These are phyloP conservation scores for Kwoniella sp. DNA, from an alignment of 768 basidiomycete genomes.

Conservation along the genomic window DNA sequence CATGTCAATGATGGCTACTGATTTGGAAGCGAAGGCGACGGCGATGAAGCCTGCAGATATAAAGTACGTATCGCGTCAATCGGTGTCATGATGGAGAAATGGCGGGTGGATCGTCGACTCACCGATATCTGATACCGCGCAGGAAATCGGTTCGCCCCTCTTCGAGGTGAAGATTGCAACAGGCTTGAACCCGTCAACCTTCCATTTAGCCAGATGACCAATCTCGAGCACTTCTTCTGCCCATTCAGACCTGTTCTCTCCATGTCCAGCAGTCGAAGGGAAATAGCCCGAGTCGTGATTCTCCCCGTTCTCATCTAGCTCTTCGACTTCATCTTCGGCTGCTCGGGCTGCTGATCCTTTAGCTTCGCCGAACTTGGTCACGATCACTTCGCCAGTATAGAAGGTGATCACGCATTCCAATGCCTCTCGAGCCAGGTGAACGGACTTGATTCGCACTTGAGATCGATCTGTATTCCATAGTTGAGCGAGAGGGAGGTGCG, in stretches of 20 bases:
- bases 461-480: conserved; percentile 49
- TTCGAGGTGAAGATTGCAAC: conserved; percentile 64
- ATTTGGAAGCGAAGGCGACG: conserved; percentile 66
- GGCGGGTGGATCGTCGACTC: conserved; percentile 32
- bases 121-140: conserved; percentile 76
- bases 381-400: conserved; percentile 56
- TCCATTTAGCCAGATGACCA: conserved; percentile 59
- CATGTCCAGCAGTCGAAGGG: conserved; percentile 56
- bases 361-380: conserved; percentile 54
- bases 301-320: conserved; percentile 18
- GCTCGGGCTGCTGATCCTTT: conserved; percentile 23
- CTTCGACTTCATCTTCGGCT: conserved; percentile 39
- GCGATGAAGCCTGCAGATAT: conserved; percentile 70
- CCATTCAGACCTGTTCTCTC: conserved; percentile 27
- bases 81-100: not conserved
- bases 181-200: conserved; percentile 63
- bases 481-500: conserved; percentile 46
- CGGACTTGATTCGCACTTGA: conserved; percentile 54
- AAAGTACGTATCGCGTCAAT: conserved; percentile 9
- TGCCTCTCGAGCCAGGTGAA: conserved; percentile 55
- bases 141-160: conserved; percentile 61
- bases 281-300: conserved; percentile 58
- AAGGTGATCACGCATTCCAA: conserved; percentile 56
- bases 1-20: conserved; percentile 70
- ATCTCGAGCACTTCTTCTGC: conserved; percentile 63